phyloP scores from a whole-genome alignment of 352 stramenopile genomes.

The Phytophthora pluvialis region DNA sequence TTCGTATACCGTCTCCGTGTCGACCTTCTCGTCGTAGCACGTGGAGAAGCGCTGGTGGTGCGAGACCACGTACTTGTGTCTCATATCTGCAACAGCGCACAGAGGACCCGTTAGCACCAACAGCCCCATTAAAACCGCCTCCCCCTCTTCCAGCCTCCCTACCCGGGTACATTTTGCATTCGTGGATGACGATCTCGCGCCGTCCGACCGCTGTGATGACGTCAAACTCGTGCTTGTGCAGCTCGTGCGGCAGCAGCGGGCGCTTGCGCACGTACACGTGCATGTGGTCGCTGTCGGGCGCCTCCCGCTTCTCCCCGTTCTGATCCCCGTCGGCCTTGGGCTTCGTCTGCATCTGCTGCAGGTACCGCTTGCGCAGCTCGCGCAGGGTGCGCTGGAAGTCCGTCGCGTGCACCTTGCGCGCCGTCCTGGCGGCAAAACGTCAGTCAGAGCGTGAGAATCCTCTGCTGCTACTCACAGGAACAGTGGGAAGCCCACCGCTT shows the following conservation, averaged over 20 bases:
- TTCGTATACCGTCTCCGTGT: constrained; percentile 81
- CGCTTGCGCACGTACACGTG: constrained; percentile 90
- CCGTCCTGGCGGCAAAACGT: constrained; percentile 44
- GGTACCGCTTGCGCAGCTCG: constrained; percentile 51
- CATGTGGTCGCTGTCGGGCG: constrained; percentile 60
- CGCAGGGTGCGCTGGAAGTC: constrained; percentile 60
- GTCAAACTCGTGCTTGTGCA: constrained; percentile 88
- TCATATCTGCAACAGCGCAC: constrained; percentile 69
- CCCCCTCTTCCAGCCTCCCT: background rate
- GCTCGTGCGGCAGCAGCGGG: constrained; percentile 87
- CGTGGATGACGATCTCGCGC: constrained; percentile 83
- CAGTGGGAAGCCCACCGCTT: constrained; percentile 49
- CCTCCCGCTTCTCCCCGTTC: constrained; percentile 4
- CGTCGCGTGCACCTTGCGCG: constrained; percentile 65
- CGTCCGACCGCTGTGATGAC: constrained; percentile 74
- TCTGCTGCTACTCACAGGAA: background rate
- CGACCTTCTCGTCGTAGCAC: constrained; percentile 75
- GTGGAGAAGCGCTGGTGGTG: constrained; percentile 78
- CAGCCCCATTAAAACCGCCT: background rate
- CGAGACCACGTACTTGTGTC: constrained; percentile 86
- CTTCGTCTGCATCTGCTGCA: constrained; percentile 30
- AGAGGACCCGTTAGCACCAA: background rate
- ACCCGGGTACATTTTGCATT: constrained; percentile 90
- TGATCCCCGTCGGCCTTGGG: background rate
- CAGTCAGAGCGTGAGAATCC: constrained; percentile 1